These are phyloP conservation scores for Oenanthe sinensis DNA, from an alignment of 129 eudicot genomes.

Conservation along the genomic window DNA sequence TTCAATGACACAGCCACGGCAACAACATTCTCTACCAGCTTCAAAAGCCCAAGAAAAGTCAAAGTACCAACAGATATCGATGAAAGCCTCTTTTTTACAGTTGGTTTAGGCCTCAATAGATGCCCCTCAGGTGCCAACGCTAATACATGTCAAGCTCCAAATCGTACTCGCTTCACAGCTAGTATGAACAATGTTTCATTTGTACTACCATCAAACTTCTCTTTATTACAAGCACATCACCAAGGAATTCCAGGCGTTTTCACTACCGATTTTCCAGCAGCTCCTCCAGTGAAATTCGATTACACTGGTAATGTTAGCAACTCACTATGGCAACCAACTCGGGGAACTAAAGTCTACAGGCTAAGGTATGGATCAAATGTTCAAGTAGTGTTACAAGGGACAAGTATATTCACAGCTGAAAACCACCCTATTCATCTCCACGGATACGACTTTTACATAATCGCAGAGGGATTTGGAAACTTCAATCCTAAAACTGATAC, in stretches of 20 bases:
- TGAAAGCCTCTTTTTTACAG: constrained; percentile 29
- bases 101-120: constrained; percentile 29
- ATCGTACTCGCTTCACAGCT: constrained; percentile 31
- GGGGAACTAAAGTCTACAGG: constrained; percentile 31
- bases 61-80: constrained; percentile 23
- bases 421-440: constrained; percentile 51
- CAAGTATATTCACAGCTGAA: constrained; percentile 30
- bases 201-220: constrained; percentile 25
- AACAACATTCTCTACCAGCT: constrained; percentile 20
- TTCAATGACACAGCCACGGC: constrained; percentile 37
- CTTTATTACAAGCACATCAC: constrained; percentile 33
- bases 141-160: constrained; percentile 33
- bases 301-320: constrained; percentile 41
- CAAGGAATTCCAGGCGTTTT: constrained; percentile 37
- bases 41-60: constrained; percentile 19
- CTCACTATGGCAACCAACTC: constrained; percentile 29
- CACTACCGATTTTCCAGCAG: constrained; percentile 34
- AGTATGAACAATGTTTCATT: constrained; percentile 43
- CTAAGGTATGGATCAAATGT: constrained; percentile 30
- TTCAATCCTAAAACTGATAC: constrained; percentile 34
- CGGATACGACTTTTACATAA: constrained; percentile 37
- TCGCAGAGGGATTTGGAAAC: constrained; percentile 38
- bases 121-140: constrained; percentile 29
- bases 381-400: constrained; percentile 34
- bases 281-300: constrained; percentile 27